Conservation (phyloP, 176 grass and related monocot genomes). For the Bothriochloa decipiens region DNA sequence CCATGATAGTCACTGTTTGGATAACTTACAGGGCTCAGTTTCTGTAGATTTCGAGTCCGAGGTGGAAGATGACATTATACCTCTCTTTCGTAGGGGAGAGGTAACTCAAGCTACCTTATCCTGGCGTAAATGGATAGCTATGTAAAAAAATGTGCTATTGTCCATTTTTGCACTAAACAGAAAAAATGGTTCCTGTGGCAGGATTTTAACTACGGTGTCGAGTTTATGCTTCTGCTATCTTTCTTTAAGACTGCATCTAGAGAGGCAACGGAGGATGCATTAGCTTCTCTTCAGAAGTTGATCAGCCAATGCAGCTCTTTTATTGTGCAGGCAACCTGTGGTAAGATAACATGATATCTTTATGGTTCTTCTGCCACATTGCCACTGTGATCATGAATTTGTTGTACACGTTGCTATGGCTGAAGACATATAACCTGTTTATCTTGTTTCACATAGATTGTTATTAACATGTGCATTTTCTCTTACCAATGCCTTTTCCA, state of each 20-base stretch:
- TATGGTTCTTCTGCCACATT: conserved; percentile 3
- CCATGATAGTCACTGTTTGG: conserved; percentile 41
- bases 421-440: conserved; percentile 19
- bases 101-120: conserved; percentile 48
- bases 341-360: conserved; percentile 42
- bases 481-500: neutral
- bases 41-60: conserved; percentile 88
- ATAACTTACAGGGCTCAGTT: conserved; percentile 69
- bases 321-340: conserved; percentile 87
- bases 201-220: conserved; percentile 91
- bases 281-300: conserved; percentile 59
- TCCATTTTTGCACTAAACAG: conserved; percentile 11
- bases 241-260: conserved; percentile 52
- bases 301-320: conserved; percentile 59
- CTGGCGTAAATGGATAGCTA: neutral
- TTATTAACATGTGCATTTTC: neutral
- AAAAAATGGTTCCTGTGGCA: conserved; percentile 36
- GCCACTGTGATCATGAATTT: neutral
- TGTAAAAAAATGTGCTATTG: neutral
- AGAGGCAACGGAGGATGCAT: conserved; percentile 66
- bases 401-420: conserved; percentile 2
- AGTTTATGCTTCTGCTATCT: conserved; percentile 85
- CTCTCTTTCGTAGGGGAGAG: conserved; percentile 87
- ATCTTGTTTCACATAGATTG: conserved; percentile 36
- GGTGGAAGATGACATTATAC: conserved; percentile 93